Evolutionary conservation across 2,329 filamentous ascomycete genomes (phyloP).

Genomic region (Thyridium curvatum): DNA sequence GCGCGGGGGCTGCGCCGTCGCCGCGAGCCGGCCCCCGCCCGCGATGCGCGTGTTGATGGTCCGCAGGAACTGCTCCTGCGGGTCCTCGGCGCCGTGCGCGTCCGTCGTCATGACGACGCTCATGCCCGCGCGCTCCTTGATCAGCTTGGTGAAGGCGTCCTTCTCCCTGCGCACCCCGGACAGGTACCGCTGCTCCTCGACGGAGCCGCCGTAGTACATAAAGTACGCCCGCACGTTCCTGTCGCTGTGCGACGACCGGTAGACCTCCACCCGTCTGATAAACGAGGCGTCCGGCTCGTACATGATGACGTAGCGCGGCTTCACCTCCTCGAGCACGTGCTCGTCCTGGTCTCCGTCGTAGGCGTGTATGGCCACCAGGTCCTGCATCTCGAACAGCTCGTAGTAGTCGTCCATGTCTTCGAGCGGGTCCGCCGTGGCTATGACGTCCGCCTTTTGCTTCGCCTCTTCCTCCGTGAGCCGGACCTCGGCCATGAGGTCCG

Average conservation of each 20-base stretch:
- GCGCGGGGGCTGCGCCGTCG: slow-evolving; percentile 80
- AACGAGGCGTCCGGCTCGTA: slow-evolving; percentile 95
- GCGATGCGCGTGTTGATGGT: slow-evolving; percentile 97
- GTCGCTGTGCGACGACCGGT: slow-evolving; percentile 87
- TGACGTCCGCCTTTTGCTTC: slow-evolving; percentile 68
- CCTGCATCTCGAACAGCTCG: slow-evolving; percentile 84
- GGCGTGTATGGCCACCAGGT: slow-evolving; percentile 82
- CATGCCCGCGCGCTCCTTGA: slow-evolving; percentile 92
- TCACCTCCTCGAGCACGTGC: slow-evolving; percentile 89
- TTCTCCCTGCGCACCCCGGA: slow-evolving; percentile 90
- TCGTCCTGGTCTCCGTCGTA: slow-evolving; percentile 97
- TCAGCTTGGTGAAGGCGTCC: slow-evolving; percentile 89
- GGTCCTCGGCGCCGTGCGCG: slow-evolving; percentile 63
- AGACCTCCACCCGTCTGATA: slow-evolving; percentile 90
- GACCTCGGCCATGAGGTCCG: slow-evolving; percentile 75
- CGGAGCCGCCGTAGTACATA: slow-evolving; percentile 89
- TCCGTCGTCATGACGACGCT: slow-evolving; percentile 77
- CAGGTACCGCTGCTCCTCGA: slow-evolving; percentile 92
- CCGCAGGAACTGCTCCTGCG: slow-evolving; percentile 85
- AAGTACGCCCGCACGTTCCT: slow-evolving; percentile 91
- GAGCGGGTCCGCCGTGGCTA: slow-evolving; percentile 61
- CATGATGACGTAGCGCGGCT: slow-evolving; percentile 95
- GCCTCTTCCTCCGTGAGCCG: slow-evolving; percentile 61
- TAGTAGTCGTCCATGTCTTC: slow-evolving; percentile 92
- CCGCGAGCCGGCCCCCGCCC: slow-evolving; percentile 76